Evolutionary conservation across 2,329 filamentous ascomycete genomes (phyloP).

Genomic region (Fonsecaea nubica): DNA sequence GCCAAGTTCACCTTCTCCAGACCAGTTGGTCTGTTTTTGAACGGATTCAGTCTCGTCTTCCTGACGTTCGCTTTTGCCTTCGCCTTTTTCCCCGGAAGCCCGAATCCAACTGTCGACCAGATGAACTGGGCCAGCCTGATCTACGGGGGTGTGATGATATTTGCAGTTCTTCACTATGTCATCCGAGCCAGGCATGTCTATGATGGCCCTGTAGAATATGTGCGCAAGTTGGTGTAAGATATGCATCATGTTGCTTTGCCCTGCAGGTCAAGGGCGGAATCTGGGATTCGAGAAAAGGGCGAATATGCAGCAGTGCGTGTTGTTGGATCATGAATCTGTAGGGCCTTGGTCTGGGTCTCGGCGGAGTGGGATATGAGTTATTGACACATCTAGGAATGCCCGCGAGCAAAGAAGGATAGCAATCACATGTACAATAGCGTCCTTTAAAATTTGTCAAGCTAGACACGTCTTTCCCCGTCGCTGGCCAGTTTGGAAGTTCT

Average conservation of each 20-base stretch:
- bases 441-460: background rate
- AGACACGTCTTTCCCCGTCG: background rate
- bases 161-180: constrained; percentile 42
- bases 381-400: background rate
- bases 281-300: background rate
- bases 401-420: background rate
- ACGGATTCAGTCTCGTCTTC: constrained; percentile 45
- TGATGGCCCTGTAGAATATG: constrained; percentile 44
- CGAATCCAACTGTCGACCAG: constrained; percentile 28
- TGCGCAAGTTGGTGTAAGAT: constrained; percentile 32
- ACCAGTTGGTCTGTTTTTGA: constrained; percentile 48
- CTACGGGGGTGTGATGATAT: constrained; percentile 40
- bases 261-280: background rate
- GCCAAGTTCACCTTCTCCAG: constrained; percentile 49
- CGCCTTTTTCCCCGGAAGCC: constrained; percentile 42
- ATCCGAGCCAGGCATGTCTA: constrained; percentile 42
- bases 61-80: constrained; percentile 40
- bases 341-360: background rate
- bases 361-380: background rate
- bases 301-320: background rate
- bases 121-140: constrained; percentile 45
- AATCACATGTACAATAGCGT: background rate
- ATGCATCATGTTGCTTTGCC: background rate
- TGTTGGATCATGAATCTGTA: background rate
- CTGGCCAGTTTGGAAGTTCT: background rate